Base-by-base conservation (phyloP, 2,329 filamentous ascomycete species). In the Xylaria sp. region DNA sequence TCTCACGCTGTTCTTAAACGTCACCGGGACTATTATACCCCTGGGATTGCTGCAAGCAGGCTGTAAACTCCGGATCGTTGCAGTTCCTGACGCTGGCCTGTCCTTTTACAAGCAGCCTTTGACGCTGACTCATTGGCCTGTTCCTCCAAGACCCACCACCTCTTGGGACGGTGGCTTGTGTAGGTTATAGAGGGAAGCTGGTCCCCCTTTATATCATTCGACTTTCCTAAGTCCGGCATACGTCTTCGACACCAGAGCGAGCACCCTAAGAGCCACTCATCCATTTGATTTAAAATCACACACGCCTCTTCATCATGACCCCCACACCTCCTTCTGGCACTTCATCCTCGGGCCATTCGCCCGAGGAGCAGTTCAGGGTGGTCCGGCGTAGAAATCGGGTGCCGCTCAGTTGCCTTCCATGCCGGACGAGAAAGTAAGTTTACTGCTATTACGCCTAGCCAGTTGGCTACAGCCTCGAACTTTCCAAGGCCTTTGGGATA, bases 371-470 rank as follows among this genome's bases (percentile, higher is more conserved):
- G 62, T 96, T 90, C 68, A 85, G 91, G 64, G 88, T 97, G 46
- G 90, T 97, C 55, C 87, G 93, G 62, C 96, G 95, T 77, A 85
- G 93, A 71, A 97, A 97, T 69, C 83, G 93, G 55, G 88, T 97
- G 16, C 93, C 93, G 43, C 79, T 97, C 45, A 97, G 92, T 67
- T 97, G 93, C 72, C 90, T 88, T 62, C 91, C 92, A 26, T 97
- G 93, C 73, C 84, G 93, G 69, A 90, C 92, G 66, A 87, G 92
- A 76, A 97, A 97, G 90, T 94, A 77, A 76, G 82, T 71, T 34
- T 39, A 51, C 52, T 52, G 48, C 49, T 55, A 48, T 60, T 41
- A 38, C 48, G 18, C 19, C 44, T 51, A 41, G 44, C 39, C 55
- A 46, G 58, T 48, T 51, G 40, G 47, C 51, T 52, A 48, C 59